A percentile compares a stretch with the other conserved stretches of the same genome.
phyloP scores from a whole-genome alignment of 2,329 filamentous ascomycete species.

The Cyphellophora attinorum region DNA sequence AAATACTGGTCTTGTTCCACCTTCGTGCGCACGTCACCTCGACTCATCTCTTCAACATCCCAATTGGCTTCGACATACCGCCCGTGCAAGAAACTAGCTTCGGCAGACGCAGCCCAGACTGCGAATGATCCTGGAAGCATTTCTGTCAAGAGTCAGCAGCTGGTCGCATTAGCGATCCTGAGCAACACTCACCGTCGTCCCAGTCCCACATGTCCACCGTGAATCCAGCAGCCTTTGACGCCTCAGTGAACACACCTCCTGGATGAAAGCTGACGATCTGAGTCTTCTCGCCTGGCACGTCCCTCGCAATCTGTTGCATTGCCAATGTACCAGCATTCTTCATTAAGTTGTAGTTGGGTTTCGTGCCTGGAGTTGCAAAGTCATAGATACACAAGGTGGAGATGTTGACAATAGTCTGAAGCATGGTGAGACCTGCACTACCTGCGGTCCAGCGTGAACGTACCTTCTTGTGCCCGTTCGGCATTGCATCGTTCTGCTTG shows the following conservation, averaged over 20 bases:
- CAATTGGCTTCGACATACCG: constrained; percentile 9
- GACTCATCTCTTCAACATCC: constrained; percentile 9
- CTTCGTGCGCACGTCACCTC: constrained; percentile 3
- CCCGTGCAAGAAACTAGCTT: constrained; percentile 10
- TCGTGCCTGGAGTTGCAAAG: background rate
- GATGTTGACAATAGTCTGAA: constrained; percentile 1
- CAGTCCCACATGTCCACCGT: background rate
- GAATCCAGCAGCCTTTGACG: background rate
- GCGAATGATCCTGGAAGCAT: constrained; percentile 3
- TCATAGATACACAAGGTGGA: background rate
- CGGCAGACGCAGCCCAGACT: constrained; percentile 6
- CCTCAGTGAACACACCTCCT: constrained; percentile 1
- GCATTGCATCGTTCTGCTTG: background rate
- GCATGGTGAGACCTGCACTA: background rate
- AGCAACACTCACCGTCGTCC: background rate
- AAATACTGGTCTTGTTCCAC: constrained; percentile 1
- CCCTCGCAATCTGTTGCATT: constrained; percentile 2
- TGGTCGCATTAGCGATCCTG: background rate
- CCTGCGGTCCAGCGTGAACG: background rate
- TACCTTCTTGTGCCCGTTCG: constrained; percentile 1
- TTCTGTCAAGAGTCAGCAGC: background rate
- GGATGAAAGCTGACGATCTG: constrained; percentile 5
- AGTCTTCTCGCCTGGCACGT: constrained; percentile 2
- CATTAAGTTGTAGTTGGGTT: background rate
- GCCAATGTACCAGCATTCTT: constrained; percentile 2